Evolutionary conservation across 139 green algal species (phyloP), one percentile per base, ranked within the genome.

Genomic region (Closterium sp.): DNA sequence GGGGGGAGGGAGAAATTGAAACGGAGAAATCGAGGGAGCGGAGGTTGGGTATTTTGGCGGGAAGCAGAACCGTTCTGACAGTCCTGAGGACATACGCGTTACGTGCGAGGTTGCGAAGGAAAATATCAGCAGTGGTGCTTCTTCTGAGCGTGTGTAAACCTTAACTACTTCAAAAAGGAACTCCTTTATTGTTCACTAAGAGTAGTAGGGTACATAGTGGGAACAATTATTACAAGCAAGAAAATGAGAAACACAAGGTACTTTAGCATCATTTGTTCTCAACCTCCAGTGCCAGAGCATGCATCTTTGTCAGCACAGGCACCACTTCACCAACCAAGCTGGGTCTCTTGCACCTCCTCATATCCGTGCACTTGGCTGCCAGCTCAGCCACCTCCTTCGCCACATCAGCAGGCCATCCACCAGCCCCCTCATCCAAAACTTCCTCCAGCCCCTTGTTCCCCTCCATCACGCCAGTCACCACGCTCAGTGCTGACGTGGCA

Each of bases 371-470:
- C 70, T 89, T 89, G 2, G 11, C 28, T 42, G 89, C 89, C 70
- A 91, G 28, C 4, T 42, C 31, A 27, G 89, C 89, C n/a, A 91
- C 28, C 70, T 24, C 89, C 89, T 6, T 29, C 17, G 89, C 31
- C n/a, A 42, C 31, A 34, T 27, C 30, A 27, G 28, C n/a, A 27
- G 89, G 89, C 89, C 89, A 91, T 22, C n/a, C 89, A 10, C 89
- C 89, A 28, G 89, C 89, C 11, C n/a, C 31, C 28, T 50, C 29
- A 86, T 91, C 89, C 89, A 91, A 31, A 29, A 91, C 89, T 22
- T 86, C 29, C 30, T 45, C 89, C 11, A 91, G 22, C 11, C 13
- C 28, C 30, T 91, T 86, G 29, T 88, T 89, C 22, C 85, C 85
- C 17, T 91, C 89, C 28, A 89, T 29, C 88, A 42, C 28, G 2